Conservation (phyloP, 2,329 filamentous ascomycete species). For the Colletotrichum sojae region DNA sequence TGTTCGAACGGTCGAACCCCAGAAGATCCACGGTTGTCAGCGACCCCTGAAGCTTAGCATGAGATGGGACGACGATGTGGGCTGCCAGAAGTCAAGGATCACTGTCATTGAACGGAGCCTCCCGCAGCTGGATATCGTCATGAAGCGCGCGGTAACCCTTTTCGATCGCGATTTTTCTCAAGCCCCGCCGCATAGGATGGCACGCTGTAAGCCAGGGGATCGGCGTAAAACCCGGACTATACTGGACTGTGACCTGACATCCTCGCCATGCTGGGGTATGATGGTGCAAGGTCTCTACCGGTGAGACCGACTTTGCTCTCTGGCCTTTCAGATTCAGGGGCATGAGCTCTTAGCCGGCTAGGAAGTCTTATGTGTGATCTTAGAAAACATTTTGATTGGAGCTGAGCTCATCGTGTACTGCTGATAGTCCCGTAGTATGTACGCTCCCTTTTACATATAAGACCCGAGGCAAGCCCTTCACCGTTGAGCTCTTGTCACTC, state of each 20-base stretch:
- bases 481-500: background rate
- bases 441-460: background rate
- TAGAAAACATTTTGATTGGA: background rate
- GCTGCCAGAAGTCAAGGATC: background rate
- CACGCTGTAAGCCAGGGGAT: background rate
- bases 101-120: background rate
- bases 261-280: background rate
- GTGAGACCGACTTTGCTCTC: too few relatives aligned
- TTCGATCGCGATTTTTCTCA: background rate
- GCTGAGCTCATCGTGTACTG: background rate
- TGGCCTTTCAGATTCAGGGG: too few relatives aligned
- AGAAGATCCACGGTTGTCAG: constrained; percentile 5
- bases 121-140: constrained; percentile 17
- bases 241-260: background rate
- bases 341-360: too few relatives aligned
- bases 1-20: background rate
- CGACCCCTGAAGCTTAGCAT: background rate
- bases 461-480: background rate
- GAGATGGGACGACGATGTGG: constrained; percentile 10
- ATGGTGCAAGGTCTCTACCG: background rate
- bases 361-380: too few relatives aligned
- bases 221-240: background rate
- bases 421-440: background rate
- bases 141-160: constrained; percentile 35
- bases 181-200: background rate